Percentiles rank a stretch among this genome's conserved stretches.
These are phyloP conservation scores for Cercospora zeae-maydis DNA, from an alignment of 2,329 filamentous ascomycete genomes.

Conservation along the genomic window DNA sequence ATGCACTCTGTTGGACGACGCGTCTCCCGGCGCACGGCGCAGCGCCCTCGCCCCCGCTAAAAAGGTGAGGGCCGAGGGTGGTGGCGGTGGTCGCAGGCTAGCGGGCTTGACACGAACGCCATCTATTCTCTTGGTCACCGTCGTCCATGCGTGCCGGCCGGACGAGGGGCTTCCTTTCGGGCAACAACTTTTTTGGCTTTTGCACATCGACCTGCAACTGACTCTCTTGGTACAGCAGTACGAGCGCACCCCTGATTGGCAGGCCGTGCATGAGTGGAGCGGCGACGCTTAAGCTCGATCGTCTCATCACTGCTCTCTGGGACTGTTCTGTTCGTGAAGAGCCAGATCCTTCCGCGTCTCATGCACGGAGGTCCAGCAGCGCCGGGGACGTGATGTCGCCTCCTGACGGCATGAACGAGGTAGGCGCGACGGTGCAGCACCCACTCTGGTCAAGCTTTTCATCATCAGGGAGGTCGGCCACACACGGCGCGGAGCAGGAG, in stretches of 20 bases:
- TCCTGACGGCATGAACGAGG: constrained; percentile 12
- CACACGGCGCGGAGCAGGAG: not conserved
- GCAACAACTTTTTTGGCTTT: constrained; percentile 13
- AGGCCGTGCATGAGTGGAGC: constrained; percentile 8
- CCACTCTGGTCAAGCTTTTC: constrained; percentile 13
- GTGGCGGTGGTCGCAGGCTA: not conserved
- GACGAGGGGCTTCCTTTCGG: constrained; percentile 10
- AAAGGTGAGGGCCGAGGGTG: constrained; percentile 1
- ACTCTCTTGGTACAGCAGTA: constrained; percentile 9
- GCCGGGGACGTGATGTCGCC: constrained; percentile 15
- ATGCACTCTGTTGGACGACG: constrained; percentile 15
- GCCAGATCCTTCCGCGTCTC: constrained; percentile 16
- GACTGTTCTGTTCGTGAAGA: constrained; percentile 5
- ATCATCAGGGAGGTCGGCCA: not conserved
- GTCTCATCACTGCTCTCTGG: constrained; percentile 6
- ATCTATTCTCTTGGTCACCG: not conserved
- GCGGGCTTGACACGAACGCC: constrained; percentile 13
- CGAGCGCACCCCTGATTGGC: constrained; percentile 11
- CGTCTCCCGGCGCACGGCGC: constrained; percentile 12
- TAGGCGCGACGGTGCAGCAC: constrained; percentile 9
- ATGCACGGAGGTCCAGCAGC: constrained; percentile 9
- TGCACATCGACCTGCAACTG: constrained; percentile 11
- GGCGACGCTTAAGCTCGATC: not conserved
- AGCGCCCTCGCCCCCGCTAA: constrained; percentile 2
- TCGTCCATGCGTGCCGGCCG: constrained; percentile 6